Conservation (phyloP, 2,329 filamentous ascomycete species). For the Fusarium bulbicola region DNA sequence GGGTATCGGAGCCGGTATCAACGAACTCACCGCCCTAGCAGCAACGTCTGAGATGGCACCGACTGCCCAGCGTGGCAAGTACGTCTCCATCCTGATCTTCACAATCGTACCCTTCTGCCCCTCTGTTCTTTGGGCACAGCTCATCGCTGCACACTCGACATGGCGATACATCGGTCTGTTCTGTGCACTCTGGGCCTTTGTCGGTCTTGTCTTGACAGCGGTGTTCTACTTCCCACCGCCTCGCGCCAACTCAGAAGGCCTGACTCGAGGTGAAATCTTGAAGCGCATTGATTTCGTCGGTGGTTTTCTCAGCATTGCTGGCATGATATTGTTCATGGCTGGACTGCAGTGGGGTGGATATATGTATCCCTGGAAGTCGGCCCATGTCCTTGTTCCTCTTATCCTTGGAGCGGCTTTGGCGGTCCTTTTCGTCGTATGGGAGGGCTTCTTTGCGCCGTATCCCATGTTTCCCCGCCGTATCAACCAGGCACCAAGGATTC, state of each 20-base stretch:
- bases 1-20: background rate
- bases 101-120: background rate
- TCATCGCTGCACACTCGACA: background rate
- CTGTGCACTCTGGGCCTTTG: background rate
- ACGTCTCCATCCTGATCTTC: background rate
- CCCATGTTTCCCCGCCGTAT: background rate
- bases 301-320: background rate
- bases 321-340: background rate
- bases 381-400: background rate
- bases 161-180: background rate
- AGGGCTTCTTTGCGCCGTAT: background rate
- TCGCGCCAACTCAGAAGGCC: background rate
- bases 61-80: background rate
- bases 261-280: background rate
- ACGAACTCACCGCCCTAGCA: background rate
- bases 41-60: background rate
- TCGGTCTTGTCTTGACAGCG: background rate
- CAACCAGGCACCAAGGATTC: background rate
- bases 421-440: background rate
- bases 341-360: background rate
- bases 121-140: background rate
- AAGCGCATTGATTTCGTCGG: background rate
- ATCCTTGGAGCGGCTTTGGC: background rate
- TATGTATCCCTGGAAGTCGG: background rate
- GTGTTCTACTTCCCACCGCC: background rate